Conservation (phyloP, 768 basidiomycete species). For the Chiua virens region DNA sequence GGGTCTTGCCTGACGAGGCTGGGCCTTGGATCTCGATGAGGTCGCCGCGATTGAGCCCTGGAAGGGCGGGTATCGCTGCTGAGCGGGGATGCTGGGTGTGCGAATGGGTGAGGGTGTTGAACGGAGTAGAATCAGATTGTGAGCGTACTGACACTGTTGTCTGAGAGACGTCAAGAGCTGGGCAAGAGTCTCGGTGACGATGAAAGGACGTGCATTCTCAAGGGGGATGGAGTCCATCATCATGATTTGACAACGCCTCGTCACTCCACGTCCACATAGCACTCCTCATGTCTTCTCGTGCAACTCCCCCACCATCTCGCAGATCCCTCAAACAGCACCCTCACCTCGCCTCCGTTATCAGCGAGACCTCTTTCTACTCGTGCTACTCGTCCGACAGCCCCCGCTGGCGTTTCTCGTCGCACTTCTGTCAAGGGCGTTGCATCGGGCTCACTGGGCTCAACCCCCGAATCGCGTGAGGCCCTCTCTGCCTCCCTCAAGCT, state of each 20-base stretch:
- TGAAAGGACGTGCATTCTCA: slow-evolving; percentile 27
- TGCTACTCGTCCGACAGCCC: slow-evolving; percentile 53
- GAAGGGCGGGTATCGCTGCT: slow-evolving; percentile 15
- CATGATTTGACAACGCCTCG: background rate
- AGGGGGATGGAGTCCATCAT: slow-evolving; percentile 25
- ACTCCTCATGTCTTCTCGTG: slow-evolving; percentile 40
- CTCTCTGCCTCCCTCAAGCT: slow-evolving; percentile 65
- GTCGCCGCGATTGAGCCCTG: slow-evolving; percentile 51
- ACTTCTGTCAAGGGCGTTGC: slow-evolving; percentile 46
- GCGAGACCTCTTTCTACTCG: slow-evolving; percentile 56
- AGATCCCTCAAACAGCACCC: slow-evolving; percentile 43
- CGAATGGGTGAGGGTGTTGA: slow-evolving; percentile 20
- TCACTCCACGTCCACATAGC: background rate
- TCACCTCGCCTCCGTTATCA: slow-evolving; percentile 43
- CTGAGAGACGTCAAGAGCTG: slow-evolving; percentile 47
- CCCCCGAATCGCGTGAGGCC: slow-evolving; percentile 53
- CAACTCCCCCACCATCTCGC: slow-evolving; percentile 45
- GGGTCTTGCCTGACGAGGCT: slow-evolving; percentile 74
- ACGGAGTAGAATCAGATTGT: background rate
- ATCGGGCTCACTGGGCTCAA: slow-evolving; percentile 34
- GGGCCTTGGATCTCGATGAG: slow-evolving; percentile 78
- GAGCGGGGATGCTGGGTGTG: slow-evolving; percentile 32
- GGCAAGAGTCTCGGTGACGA: background rate
- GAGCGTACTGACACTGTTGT: slow-evolving; percentile 37
- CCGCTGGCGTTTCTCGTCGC: slow-evolving; percentile 48